Evolutionary conservation across 768 basidiomycete species (phyloP).

Genomic region (Phlegmacium glaucopus): DNA sequence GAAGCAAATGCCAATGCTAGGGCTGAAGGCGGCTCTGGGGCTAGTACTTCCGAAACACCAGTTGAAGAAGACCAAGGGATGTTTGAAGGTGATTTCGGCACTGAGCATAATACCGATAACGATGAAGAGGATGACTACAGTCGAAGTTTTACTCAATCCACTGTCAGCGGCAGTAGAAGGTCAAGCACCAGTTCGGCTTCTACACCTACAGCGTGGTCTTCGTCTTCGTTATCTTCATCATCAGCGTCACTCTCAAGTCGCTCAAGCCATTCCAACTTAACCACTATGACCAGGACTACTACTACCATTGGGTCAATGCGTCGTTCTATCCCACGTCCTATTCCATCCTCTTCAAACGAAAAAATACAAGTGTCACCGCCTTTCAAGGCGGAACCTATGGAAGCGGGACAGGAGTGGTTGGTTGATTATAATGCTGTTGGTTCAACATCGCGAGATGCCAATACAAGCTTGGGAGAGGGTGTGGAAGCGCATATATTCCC

Average conservation of each 20-base stretch:
- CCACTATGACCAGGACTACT: slow-evolving; percentile 7
- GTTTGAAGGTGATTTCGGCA: slow-evolving; percentile 47
- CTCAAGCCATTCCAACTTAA: slow-evolving; percentile 18
- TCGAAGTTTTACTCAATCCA: too few species aligned
- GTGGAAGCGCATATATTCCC: slow-evolving; percentile 21
- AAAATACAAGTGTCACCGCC: slow-evolving; percentile 58
- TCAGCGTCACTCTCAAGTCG: slow-evolving; percentile 8
- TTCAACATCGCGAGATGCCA: not conserved
- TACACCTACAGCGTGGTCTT: not conserved
- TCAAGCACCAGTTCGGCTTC: not conserved
- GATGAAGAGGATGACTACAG: slow-evolving; percentile 20
- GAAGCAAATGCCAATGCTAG: slow-evolving; percentile 42
- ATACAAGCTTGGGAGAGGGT: not conserved
- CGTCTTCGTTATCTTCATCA: slow-evolving; percentile 12
- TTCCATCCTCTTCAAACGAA: slow-evolving; percentile 36
- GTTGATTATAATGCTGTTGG: not conserved
- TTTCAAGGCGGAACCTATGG: slow-evolving; percentile 48
- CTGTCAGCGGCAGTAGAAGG: too few species aligned
- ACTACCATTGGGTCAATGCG: not conserved
- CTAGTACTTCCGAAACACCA: slow-evolving; percentile 1
- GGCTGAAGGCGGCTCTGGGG: slow-evolving; percentile 9
- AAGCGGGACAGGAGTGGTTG: slow-evolving; percentile 40
- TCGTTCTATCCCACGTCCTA: slow-evolving; percentile 24
- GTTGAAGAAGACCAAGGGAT: slow-evolving; percentile 41
- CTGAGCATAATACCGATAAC: too few species aligned